Evolutionary conservation across 176 grass and related monocot genomes (phyloP), one percentile per base, ranked within the genome.

Genomic region (Pontederia paniculata): DNA sequence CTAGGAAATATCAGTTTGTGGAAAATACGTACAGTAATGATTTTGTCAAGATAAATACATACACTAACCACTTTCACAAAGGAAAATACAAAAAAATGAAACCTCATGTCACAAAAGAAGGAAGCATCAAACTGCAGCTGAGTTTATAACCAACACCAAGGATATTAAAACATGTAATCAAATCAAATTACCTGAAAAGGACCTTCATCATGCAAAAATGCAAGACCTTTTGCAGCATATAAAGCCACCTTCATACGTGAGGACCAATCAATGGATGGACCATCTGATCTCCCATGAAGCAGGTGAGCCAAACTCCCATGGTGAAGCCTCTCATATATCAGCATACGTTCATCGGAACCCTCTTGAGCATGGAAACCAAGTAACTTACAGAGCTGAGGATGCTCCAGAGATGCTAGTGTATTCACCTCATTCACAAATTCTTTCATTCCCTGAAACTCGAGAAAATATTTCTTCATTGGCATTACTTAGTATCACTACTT

Each of bases 161-260:
- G 28, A 6, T 37, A 37, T 37, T 37, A 37, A 37, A 0, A 37
- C n/a, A n/a, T n/a, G 7, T 6, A 2, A 37, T 37, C 28, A 37
- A 5, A 37, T 19, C 12, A 50, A 28, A 13, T 68, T 53, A 90
- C 91, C 86, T 97, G 93, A 83, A 97, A 97, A 58, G 93, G 93
- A 15, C 93, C 93, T 88, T 97, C 93, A 45, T 97, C 93, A 47
- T 91, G 93, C 44, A 97, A 81, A 66, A 97, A 97, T 67, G 93
- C 86, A 50, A 97, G 75, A 57, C 93, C 93, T 65, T 60, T 76
- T 50, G 93, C 93, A 72, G 93, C 83, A 60, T 72, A 79, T 2
- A 97, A 54, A 7, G 93, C 86, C 57, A 97, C 86, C 50, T 91
- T 97, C 70, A 97, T 81, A 31, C 93, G 70, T 37, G 81, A 84